These are phyloP conservation scores for Parietichytrium sp. DNA, from an alignment of 108 stramenopile genomes.

Conservation along the genomic window DNA sequence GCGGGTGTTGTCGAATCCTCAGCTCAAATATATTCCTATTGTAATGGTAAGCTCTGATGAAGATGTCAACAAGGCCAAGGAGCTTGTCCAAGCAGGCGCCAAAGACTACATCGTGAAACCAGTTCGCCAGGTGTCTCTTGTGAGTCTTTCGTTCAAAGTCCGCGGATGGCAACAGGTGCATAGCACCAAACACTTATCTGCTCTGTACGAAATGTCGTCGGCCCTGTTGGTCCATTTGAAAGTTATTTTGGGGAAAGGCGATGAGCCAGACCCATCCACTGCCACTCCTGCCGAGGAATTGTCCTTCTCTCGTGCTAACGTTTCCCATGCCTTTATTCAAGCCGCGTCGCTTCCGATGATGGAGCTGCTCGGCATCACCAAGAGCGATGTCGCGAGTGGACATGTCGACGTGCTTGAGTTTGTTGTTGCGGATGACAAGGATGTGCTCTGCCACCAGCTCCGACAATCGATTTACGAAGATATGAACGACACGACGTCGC, in stretches of 20 bases:
- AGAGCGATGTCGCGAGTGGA: neutral
- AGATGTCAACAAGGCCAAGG: constrained; percentile 27
- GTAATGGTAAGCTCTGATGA: constrained; percentile 24
- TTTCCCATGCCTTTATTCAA: no score
- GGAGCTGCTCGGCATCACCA: neutral
- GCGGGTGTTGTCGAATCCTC: neutral
- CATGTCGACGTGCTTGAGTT: neutral
- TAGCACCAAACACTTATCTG: neutral
- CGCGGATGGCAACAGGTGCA: constrained; percentile 9
- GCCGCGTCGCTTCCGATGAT: constrained; percentile 34
- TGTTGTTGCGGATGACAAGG: neutral
- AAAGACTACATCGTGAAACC: constrained; percentile 38
- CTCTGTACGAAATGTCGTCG: constrained; percentile 23
- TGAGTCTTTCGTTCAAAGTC: constrained; percentile 1
- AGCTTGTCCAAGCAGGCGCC: constrained; percentile 18
- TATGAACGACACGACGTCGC: constrained; percentile 12
- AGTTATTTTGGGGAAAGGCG: neutral
- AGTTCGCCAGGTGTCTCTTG: constrained; percentile 3
- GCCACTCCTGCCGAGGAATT: neutral
- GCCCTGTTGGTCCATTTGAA: neutral
- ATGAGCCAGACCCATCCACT: neutral
- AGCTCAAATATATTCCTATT: neutral
- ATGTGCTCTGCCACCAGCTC: neutral
- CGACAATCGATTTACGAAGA: neutral
- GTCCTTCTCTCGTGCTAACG: neutral